Percentiles rank a stretch among this genome's conserved stretches.
phyloP scores from a whole-genome alignment of 495 filamentous ascomycete species.

The Xylaria curta region DNA sequence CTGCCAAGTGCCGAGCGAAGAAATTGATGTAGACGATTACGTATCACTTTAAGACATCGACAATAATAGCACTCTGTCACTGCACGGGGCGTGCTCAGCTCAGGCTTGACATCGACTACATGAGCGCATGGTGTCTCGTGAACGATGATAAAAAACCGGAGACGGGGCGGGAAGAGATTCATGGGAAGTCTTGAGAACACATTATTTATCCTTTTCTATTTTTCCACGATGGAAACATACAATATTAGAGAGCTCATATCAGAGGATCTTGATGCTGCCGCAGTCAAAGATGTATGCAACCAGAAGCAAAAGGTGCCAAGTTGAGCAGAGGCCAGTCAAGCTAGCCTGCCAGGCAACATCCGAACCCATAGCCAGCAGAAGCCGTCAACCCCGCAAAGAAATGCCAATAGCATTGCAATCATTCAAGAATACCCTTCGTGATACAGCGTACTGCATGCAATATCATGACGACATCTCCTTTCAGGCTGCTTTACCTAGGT shows the following conservation, averaged over 20 bases:
- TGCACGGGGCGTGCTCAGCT: not conserved
- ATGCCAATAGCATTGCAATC: not conserved
- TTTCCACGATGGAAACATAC: not conserved
- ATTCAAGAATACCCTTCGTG: not conserved
- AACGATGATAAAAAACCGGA: not conserved
- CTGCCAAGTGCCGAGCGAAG: constrained; percentile 1
- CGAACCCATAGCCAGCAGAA: not conserved
- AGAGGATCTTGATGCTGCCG: not conserved
- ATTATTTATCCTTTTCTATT: not conserved
- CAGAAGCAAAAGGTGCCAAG: too few species aligned
- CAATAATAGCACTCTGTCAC: not conserved
- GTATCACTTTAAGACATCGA: not conserved
- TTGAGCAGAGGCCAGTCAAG: too few species aligned
- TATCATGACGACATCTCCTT: not conserved
- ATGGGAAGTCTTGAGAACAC: not conserved
- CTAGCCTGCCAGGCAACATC: too few species aligned
- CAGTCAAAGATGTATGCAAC: too few species aligned
- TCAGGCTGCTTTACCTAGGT: not conserved
- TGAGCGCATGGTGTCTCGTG: not conserved
- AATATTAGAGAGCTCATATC: not conserved
- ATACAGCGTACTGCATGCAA: not conserved
- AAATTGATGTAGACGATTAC: not conserved
- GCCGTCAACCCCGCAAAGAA: not conserved
- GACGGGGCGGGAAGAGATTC: not conserved
- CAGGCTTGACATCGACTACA: not conserved